phyloP scores from a whole-genome alignment of 805 yeast genomes.

The Sugiyamaella valdiviana region DNA sequence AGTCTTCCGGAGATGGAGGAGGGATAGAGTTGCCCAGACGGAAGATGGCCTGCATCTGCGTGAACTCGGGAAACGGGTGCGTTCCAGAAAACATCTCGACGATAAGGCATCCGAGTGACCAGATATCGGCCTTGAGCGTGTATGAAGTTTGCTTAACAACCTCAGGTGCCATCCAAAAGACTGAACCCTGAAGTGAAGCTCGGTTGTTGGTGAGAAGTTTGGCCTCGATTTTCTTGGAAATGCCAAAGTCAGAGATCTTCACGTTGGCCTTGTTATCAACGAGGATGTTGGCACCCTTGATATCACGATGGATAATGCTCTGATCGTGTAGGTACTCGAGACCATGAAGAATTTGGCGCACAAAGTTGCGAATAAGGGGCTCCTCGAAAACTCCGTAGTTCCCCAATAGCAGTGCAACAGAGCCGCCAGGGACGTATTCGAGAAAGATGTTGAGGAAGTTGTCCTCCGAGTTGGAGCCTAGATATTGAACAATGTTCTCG shows the following conservation, averaged over 20 bases:
- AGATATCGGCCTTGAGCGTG: conserved; percentile 89
- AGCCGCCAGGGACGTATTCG: conserved; percentile 70
- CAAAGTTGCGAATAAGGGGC: conserved; percentile 62
- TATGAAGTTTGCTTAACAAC: conserved; percentile 91
- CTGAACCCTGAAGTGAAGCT: conserved; percentile 88
- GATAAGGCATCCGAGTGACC: conserved; percentile 94
- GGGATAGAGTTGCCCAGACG: conserved; percentile 75
- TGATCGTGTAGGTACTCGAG: conserved; percentile 66
- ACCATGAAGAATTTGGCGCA: conserved; percentile 71
- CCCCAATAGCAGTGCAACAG: conserved; percentile 60
- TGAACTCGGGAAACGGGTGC: conserved; percentile 92
- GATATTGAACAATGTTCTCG: conserved; percentile 85
- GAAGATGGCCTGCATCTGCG: conserved; percentile 96
- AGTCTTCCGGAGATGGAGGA: conserved; percentile 67
- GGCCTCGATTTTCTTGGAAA: conserved; percentile 63
- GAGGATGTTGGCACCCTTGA: conserved; percentile 81
- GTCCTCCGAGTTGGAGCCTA: conserved; percentile 78
- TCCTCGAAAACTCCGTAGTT: conserved; percentile 80
- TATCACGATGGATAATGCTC: conserved; percentile 78
- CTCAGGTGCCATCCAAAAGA: conserved; percentile 99
- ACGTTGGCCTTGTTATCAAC: conserved; percentile 76
- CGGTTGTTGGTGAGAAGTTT: conserved; percentile 45
- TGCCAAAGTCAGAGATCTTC: conserved; percentile 83
- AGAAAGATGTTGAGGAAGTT: conserved; percentile 69
- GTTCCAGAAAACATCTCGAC: conserved; percentile 94